Percentiles rank a stretch among this genome's conserved stretches.
Evolutionary conservation across 2,329 filamentous ascomycete species (phyloP).

Genomic region (Microsporum ferrugineum): DNA sequence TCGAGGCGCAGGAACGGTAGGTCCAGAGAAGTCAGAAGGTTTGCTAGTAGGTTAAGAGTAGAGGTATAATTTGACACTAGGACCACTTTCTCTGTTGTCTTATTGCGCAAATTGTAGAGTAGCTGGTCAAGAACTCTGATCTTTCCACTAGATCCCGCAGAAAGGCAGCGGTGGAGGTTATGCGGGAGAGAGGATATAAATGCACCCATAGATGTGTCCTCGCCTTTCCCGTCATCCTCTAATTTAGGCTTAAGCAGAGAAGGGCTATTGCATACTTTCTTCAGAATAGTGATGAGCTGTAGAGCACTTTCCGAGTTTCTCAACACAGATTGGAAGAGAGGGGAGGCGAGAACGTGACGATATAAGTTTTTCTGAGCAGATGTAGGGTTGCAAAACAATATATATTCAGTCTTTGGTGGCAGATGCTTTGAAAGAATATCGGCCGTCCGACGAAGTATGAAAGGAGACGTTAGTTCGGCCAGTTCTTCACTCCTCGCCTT

Average conservation of each 20-base stretch:
- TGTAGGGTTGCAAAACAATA: constrained; percentile 55
- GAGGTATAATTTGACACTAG: constrained; percentile 67
- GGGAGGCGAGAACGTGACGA: constrained; percentile 52
- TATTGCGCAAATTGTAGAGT: constrained; percentile 48
- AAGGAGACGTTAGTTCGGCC: constrained; percentile 48
- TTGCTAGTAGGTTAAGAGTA: constrained; percentile 55
- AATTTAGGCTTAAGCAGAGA: constrained; percentile 46
- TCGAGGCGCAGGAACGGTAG: constrained; percentile 58
- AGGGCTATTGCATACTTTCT: constrained; percentile 64
- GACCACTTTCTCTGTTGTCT: constrained; percentile 58
- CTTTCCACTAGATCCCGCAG: constrained; percentile 52
- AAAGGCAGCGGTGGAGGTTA: constrained; percentile 42
- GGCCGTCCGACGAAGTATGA: constrained; percentile 55
- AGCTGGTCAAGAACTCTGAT: constrained; percentile 56
- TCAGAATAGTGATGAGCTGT: constrained; percentile 59
- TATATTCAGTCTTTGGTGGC: constrained; percentile 56
- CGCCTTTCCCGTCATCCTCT: constrained; percentile 38
- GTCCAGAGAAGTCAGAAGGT: constrained; percentile 48
- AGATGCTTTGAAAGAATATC: constrained; percentile 56
- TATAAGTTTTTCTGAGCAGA: constrained; percentile 50
- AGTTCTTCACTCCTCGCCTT: constrained; percentile 52
- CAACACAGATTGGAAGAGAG: constrained; percentile 50
- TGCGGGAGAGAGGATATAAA: constrained; percentile 45
- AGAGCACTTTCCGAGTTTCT: constrained; percentile 52
- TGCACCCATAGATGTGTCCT: constrained; percentile 37